Evolutionary conservation across 169 alveolate species (phyloP).

Genomic region (Toxoplasma gondii): DNA sequence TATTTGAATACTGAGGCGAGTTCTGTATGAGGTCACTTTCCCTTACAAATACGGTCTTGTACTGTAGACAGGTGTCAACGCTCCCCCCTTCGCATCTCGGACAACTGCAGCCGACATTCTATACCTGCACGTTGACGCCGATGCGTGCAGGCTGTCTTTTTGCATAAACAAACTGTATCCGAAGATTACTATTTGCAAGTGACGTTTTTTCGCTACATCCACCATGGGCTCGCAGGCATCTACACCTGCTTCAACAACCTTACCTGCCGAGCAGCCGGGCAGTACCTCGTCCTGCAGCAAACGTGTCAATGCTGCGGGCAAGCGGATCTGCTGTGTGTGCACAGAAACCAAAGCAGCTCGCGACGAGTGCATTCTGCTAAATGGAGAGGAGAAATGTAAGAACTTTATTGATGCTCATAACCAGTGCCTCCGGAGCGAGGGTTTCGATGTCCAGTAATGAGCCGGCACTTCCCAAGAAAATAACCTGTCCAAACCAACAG

Average conservation of each 20-base stretch:
- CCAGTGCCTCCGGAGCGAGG: conserved; percentile 72
- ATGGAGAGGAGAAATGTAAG: conserved; percentile 75
- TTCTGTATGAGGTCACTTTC: too few relatives aligned
- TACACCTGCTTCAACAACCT: neutral
- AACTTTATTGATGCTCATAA: conserved; percentile 75
- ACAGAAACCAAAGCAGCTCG: conserved; percentile 69
- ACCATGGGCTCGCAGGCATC: neutral
- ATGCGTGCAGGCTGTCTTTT: too few relatives aligned
- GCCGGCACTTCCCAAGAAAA: neutral
- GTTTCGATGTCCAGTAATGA: conserved; percentile 63
- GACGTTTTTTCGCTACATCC: neutral
- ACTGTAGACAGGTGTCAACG: too few relatives aligned
- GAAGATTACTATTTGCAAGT: neutral
- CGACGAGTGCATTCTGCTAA: conserved; percentile 74
- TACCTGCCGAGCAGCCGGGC: neutral
- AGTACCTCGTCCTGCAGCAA: neutral
- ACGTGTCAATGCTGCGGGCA: conserved; percentile 48
- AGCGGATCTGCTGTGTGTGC: conserved; percentile 71
- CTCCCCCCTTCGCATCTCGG: too few relatives aligned
- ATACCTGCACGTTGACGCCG: too few relatives aligned
- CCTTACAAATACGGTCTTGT: too few relatives aligned
- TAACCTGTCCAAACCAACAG: too few relatives aligned
- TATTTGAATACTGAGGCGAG: too few relatives aligned
- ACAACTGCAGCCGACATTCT: too few relatives aligned
- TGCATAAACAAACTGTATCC: neutral